Evolutionary conservation across 805 yeast genomes (phyloP).

Genomic region (Metschnikowia borealis): DNA sequence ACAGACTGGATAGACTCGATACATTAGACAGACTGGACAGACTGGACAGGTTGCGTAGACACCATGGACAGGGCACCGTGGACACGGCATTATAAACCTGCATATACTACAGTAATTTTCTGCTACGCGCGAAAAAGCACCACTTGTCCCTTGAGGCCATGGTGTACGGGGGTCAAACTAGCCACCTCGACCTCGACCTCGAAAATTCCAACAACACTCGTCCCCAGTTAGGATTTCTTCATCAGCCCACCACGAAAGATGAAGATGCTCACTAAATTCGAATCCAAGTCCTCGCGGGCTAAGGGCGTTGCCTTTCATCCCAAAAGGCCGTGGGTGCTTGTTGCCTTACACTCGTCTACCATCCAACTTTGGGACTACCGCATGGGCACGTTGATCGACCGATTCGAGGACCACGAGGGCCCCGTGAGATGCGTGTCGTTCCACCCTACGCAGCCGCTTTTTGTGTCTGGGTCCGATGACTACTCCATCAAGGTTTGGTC

Average conservation of each 20-base stretch:
- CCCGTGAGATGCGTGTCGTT: slow-evolving; percentile 94
- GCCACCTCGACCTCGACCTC: slow-evolving; percentile 11
- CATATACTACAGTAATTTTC: too few species aligned
- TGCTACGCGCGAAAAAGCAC: slow-evolving; percentile 1
- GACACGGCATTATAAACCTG: too few species aligned
- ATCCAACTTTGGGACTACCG: slow-evolving; percentile 99
- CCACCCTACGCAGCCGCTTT: slow-evolving; percentile 97
- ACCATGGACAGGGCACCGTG: too few species aligned
- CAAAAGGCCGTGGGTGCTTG: slow-evolving; percentile 91
- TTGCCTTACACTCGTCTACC: slow-evolving; percentile 94
- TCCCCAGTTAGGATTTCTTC: slow-evolving; percentile 5
- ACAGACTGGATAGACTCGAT: too few species aligned
- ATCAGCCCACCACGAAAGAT: slow-evolving; percentile 11
- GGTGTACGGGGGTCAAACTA: slow-evolving; percentile 11
- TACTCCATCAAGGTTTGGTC: slow-evolving; percentile 96
- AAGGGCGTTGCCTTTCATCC: slow-evolving; percentile 98
- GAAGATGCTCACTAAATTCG: slow-evolving; percentile 58
- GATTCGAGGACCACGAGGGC: slow-evolving; percentile 97
- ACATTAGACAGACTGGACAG: too few species aligned
- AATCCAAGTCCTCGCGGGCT: slow-evolving; percentile 96
- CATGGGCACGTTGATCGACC: slow-evolving; percentile 95
- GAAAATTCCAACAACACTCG: slow-evolving; percentile 5
- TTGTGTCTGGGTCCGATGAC: slow-evolving; percentile 97
- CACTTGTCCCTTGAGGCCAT: not conserved
- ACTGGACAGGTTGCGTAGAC: too few species aligned